These are phyloP conservation scores for Penicillium thymicola DNA, from an alignment of 2,329 filamentous ascomycete species.

Conservation along the genomic window DNA sequence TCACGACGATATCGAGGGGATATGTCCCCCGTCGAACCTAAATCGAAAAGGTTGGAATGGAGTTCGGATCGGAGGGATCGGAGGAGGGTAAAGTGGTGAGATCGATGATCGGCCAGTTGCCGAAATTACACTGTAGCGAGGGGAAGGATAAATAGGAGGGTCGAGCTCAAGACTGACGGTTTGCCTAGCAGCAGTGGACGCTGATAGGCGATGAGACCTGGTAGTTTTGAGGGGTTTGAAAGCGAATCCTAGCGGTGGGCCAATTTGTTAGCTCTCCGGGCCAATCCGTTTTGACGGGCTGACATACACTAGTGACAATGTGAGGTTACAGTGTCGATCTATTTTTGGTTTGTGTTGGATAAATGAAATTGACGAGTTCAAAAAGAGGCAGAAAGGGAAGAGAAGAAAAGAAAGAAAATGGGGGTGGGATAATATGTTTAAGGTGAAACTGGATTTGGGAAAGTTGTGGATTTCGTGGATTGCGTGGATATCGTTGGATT, in stretches of 20 bases:
- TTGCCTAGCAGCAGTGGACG: conserved; percentile 17
- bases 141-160: conserved; percentile 16
- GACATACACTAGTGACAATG: conserved; percentile 1
- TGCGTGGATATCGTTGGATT: not conserved
- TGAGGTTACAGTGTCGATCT: not conserved
- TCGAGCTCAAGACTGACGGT: conserved; percentile 24
- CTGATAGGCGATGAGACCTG: conserved; percentile 15
- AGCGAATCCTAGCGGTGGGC: conserved; percentile 12
- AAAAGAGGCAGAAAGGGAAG: not conserved
- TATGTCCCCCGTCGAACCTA: conserved; percentile 12
- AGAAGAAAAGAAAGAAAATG: not conserved
- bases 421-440: not conserved
- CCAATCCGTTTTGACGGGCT: conserved; percentile 1
- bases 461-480: not conserved
- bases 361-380: not conserved
- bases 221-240: conserved; percentile 5
- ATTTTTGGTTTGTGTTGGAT: not conserved
- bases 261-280: conserved; percentile 18
- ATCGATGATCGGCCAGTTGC: conserved; percentile 10
- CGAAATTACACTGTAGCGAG: conserved; percentile 3
- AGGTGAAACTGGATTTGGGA: not conserved
- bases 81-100: conserved; percentile 1
- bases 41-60: conserved; percentile 1
- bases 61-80: conserved; percentile 5
- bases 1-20: conserved; percentile 8